These are phyloP conservation scores for Beauveria pseudobassiana DNA, from an alignment of 2,329 filamentous ascomycete species.

Conservation along the genomic window DNA sequence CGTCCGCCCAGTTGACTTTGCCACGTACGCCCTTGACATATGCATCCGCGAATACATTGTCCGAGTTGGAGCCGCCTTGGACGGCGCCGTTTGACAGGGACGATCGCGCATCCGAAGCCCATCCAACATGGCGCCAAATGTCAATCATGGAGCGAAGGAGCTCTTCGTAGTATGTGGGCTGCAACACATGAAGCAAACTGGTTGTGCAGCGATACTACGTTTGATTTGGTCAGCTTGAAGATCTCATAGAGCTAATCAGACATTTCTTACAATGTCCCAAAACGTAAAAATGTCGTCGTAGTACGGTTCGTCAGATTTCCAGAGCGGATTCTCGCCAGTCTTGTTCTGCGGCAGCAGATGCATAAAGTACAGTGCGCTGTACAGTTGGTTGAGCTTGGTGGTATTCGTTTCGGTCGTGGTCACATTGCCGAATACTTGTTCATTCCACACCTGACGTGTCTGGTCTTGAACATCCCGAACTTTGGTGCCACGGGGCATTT, in stretches of 20 bases:
- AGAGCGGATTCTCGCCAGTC: conserved; percentile 62
- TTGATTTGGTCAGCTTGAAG: background rate
- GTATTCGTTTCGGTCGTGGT: conserved; percentile 49
- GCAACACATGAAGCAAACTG: conserved; percentile 56
- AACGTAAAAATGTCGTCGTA: conserved; percentile 66
- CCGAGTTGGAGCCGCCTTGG: conserved; percentile 63
- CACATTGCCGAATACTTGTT: conserved; percentile 54
- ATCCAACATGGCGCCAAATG: conserved; percentile 58
- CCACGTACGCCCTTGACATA: conserved; percentile 61
- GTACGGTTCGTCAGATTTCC: conserved; percentile 58
- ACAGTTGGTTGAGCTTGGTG: conserved; percentile 52
- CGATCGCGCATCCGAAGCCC: conserved; percentile 57
- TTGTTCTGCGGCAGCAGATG: conserved; percentile 61
- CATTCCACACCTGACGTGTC: conserved; percentile 51
- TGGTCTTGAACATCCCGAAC: conserved; percentile 37
- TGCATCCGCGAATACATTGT: conserved; percentile 66
- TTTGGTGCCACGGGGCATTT: conserved; percentile 42
- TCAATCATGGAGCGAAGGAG: conserved; percentile 61
- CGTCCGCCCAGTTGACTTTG: conserved; percentile 55
- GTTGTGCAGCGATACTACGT: conserved; percentile 53
- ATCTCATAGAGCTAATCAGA: rapidly evolving
- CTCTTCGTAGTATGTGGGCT: conserved; percentile 56
- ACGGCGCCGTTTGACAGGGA: conserved; percentile 62
- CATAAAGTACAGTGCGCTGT: conserved; percentile 64
- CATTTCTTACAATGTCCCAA: conserved; percentile 41